Evolutionary conservation across 129 eudicot genomes (phyloP), one percentile per base, ranked within the genome.

Genomic region (Lactuca sativa): DNA sequence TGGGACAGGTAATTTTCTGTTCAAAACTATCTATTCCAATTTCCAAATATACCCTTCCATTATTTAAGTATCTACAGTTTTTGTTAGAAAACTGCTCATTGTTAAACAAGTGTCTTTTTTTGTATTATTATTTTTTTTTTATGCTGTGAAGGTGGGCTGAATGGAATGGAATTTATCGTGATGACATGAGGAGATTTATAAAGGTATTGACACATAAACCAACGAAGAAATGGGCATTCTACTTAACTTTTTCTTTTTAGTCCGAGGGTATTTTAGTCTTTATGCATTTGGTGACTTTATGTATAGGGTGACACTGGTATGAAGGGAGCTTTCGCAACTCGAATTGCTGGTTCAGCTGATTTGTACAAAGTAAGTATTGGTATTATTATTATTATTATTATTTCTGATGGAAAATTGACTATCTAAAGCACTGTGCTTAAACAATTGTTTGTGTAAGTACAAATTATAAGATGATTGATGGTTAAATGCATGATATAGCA

Each of bases 81-180:
- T 18, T 52, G 41, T 61, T 9, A 3, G 3, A 30, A 18, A 53
- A 31, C 54, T 64, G 25, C 34, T 73, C 25, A 14, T 31, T 73
- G 17, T 73, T 56, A 54, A 54, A 40, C 44, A 13, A 37, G 47
- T 56, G 30, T 56, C 32, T 17, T 56, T 41, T 70, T 53, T 37
- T 6, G 43, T 38, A 31, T 40, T 40, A 56, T 70, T 15, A 21
- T 67, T 59, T 55, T 53, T 67, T 51, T n/a, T 66, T 72, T 62
- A 6, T 75, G 16, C 21, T 71, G 64, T 79, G 70, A 78, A 95
- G 99, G 83, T 95, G 99, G 99, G 99, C 96, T 2, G 99, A 95
- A 77, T 95, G 99, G 99, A 95, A 95, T 74, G 99, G 97, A 49
- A 90, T 74, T 73, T 95, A 95, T 71, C 96, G 99, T 63, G 99